These are phyloP conservation scores for Nothopassalora personata DNA, from an alignment of 2,329 filamentous ascomycete genomes.

Conservation along the genomic window DNA sequence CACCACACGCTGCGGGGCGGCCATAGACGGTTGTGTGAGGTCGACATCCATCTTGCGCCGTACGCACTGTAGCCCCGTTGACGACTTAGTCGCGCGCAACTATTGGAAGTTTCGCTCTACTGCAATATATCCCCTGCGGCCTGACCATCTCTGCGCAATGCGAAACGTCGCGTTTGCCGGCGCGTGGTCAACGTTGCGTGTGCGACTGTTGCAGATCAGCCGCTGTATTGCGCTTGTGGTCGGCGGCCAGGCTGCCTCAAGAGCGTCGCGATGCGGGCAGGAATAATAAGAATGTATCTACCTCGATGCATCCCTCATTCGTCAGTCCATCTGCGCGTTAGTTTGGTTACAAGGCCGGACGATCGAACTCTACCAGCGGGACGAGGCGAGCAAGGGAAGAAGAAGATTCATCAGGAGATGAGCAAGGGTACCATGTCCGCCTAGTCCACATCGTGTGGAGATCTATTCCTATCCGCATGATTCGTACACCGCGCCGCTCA, in stretches of 20 bases:
- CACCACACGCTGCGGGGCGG: background rate
- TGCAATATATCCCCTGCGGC: background rate
- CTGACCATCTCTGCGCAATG: background rate
- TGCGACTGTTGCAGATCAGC: background rate
- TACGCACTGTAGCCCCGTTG: background rate
- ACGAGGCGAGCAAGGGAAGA: background rate
- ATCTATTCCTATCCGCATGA: background rate
- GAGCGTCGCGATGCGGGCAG: background rate
- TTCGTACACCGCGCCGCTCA: background rate
- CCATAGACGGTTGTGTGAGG: background rate
- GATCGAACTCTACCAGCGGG: background rate
- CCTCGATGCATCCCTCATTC: background rate
- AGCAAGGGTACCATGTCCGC: background rate
- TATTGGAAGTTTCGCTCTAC: slow-evolving; percentile 1
- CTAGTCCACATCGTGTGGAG: background rate
- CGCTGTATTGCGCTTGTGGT: too few relatives aligned
- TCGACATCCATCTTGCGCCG: slow-evolving; percentile 9
- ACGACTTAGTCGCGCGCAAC: background rate
- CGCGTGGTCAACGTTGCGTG: background rate
- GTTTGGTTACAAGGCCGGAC: background rate
- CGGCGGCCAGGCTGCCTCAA: too few relatives aligned
- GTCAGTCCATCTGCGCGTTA: background rate
- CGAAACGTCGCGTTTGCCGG: background rate
- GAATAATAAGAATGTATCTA: background rate
- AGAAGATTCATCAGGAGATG: background rate